Evolutionary conservation across 257 asterid species (phyloP), one percentile per base, ranked within the genome.

Genomic region (Oldenlandia corymbosa): DNA sequence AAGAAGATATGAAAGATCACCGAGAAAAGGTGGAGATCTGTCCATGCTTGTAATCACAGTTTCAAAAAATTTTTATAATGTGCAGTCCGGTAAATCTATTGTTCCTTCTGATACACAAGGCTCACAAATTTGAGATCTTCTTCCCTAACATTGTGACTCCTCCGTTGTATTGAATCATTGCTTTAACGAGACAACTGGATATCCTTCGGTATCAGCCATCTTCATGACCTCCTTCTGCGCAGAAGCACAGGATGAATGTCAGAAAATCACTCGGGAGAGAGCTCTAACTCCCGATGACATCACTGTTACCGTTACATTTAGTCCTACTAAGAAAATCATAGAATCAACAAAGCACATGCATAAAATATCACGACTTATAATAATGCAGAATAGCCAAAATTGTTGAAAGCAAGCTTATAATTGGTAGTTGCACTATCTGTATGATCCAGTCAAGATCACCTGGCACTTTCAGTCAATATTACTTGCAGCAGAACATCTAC

Each of bases 211-310:
- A 34, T 54, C 62, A 37, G 83, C 82, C 65, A 62, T 68, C 68
- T 71, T 62, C 84, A 80, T 60, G 57, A 87, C 64, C 75, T 68
- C 82, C 68, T 66, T 52, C 95, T 87, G 90, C 68, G 42, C 71
- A 62, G 70, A 54, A 26, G 48, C 51, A 53, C 18, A 21, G 51
- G 49, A 47, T 21, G 32, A 41, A 23, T 12, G 52, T 37, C 62
- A 39, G 32, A 21, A 53, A 31, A 7, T 3, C 17, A 11, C 57
- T 31, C 41, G 27, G 7, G 10, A 39, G 8, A 34, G 30, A 14
- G 62, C 32, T 64, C 37, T 32, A 6, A 23, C 34, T 53, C 20
- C 20, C 7, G 30, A 54, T 28, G 60, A 7, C 17, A 30, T 0
- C 5, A 49, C 27, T 49, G 54, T 20, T 49, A 9, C 14, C 26